Evolutionary conservation across 805 yeast species (phyloP).

Genomic region (Yamadazyma laniorum): DNA sequence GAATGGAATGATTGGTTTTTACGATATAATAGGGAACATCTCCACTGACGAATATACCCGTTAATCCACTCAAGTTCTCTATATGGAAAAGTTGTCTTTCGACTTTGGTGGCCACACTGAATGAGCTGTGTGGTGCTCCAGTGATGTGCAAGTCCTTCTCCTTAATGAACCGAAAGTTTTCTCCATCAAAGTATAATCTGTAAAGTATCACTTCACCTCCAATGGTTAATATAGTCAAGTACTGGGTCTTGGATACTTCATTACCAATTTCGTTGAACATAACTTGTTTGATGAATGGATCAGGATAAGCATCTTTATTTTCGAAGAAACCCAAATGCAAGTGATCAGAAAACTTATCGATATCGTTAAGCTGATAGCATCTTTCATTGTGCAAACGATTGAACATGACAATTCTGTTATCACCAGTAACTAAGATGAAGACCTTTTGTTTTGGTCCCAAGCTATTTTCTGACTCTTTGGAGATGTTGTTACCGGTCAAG

Average conservation of each 20-base stretch:
- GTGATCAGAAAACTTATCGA: conserved; percentile 45
- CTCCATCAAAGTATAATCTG: conserved; percentile 52
- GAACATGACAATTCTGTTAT: conserved; percentile 67
- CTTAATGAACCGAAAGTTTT: conserved; percentile 39
- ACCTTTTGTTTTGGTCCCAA: conserved; percentile 34
- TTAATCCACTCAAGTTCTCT: conserved; percentile 54
- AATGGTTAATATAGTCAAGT: conserved; percentile 66
- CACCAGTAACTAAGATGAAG: conserved; percentile 72
- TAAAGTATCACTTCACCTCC: conserved; percentile 80
- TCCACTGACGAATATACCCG: conserved; percentile 71
- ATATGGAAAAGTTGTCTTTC: conserved; percentile 67
- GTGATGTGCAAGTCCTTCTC: conserved; percentile 50
- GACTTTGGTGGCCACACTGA: conserved; percentile 61
- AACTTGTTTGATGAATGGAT: conserved; percentile 69
- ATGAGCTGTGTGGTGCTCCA: conserved; percentile 81
- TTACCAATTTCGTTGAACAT: conserved; percentile 69
- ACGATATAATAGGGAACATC: conserved; percentile 64
- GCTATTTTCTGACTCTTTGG: conserved; percentile 10
- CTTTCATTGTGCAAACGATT: conserved; percentile 52
- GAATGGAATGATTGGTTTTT: conserved; percentile 62
- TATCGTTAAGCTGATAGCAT: conserved; percentile 51
- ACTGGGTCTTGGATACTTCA: conserved; percentile 50
- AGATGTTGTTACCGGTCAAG: conserved; percentile 3
- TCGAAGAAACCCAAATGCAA: conserved; percentile 48
- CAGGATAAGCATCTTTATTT: conserved; percentile 55